phyloP scores from a whole-genome alignment of 179 eudicot genomes.

The Beta corolliflora region DNA sequence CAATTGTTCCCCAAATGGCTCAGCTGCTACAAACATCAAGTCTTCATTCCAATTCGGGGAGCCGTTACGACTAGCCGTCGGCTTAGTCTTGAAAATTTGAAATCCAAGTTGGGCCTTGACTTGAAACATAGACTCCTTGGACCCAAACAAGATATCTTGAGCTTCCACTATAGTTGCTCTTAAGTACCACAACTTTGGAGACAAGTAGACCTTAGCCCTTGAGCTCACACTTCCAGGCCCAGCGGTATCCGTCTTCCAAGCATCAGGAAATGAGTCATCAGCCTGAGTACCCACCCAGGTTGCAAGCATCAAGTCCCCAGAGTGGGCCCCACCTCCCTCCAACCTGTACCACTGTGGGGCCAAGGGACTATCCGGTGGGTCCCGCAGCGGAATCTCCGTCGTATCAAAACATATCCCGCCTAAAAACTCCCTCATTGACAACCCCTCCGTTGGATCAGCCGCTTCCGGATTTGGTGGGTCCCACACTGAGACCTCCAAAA shows the following conservation, averaged over 20 bases:
- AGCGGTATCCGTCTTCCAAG: constrained; percentile 83
- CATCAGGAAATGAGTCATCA: constrained; percentile 87
- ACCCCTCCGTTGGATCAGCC: constrained; percentile 34
- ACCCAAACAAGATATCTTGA: constrained; percentile 56
- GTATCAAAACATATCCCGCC: constrained; percentile 92
- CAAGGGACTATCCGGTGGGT: constrained; percentile 96
- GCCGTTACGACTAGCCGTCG: constrained; percentile 49
- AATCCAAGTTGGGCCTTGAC: constrained; percentile 76
- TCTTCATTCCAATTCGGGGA: constrained; percentile 84
- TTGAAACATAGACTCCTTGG: constrained; percentile 49
- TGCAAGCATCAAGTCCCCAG: constrained; percentile 86
- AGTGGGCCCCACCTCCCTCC: constrained; percentile 77
- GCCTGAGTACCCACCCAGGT: constrained; percentile 98
- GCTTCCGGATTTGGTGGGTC: constrained; percentile 41
- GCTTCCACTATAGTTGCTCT: constrained; percentile 70
- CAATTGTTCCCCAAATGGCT: constrained; percentile 71
- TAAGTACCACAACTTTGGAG: constrained; percentile 90
- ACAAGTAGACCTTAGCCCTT: constrained; percentile 72
- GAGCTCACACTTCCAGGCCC: constrained; percentile 59
- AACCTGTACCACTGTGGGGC: constrained; percentile 99
- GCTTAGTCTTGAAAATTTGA: constrained; percentile 66
- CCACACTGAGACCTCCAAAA: constrained; percentile 85
- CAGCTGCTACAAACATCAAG: constrained; percentile 73
- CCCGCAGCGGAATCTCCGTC: constrained; percentile 82
- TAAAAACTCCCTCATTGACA: constrained; percentile 52